These are phyloP conservation scores for Amaranthus hypochondriacus DNA, from an alignment of 148 eudicot genomes.

Conservation along the genomic window DNA sequence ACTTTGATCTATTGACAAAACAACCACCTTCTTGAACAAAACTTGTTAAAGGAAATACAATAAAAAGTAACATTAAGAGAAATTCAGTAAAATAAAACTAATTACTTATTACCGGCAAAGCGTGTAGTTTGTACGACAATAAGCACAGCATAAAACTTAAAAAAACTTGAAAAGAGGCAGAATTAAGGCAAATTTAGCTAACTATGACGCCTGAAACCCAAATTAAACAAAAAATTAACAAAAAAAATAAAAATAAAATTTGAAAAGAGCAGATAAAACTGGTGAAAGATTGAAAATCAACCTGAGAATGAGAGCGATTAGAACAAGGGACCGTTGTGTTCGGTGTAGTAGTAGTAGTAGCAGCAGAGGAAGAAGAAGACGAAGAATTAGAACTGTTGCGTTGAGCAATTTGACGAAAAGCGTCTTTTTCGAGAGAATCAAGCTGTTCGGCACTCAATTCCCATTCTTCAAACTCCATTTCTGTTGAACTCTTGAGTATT, in stretches of 20 bases:
- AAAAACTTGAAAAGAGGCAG: too few relatives aligned
- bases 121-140: background rate
- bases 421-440: slow-evolving; percentile 69
- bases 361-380: slow-evolving; percentile 19
- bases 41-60: too few relatives aligned
- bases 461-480: slow-evolving; percentile 41
- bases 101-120: background rate
- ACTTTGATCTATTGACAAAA: too few relatives aligned
- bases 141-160: background rate
- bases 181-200: too few relatives aligned
- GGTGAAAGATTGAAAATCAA: background rate
- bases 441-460: slow-evolving; percentile 62
- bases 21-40: too few relatives aligned
- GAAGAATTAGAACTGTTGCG: slow-evolving; percentile 47
- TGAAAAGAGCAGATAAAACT: background rate
- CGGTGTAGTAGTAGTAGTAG: background rate
- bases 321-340: background rate
- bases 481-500: too few relatives aligned
- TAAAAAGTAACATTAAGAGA: too few relatives aligned
- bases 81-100: background rate
- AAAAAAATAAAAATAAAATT: background rate
- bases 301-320: background rate
- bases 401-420: slow-evolving; percentile 61
- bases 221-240: too few relatives aligned
- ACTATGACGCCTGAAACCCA: background rate